A percentile compares a stretch with the other conserved stretches of the same genome.
Evolutionary conservation across 2,329 filamentous ascomycete genomes (phyloP).

Genomic region (Scedosporium minutisporum): DNA sequence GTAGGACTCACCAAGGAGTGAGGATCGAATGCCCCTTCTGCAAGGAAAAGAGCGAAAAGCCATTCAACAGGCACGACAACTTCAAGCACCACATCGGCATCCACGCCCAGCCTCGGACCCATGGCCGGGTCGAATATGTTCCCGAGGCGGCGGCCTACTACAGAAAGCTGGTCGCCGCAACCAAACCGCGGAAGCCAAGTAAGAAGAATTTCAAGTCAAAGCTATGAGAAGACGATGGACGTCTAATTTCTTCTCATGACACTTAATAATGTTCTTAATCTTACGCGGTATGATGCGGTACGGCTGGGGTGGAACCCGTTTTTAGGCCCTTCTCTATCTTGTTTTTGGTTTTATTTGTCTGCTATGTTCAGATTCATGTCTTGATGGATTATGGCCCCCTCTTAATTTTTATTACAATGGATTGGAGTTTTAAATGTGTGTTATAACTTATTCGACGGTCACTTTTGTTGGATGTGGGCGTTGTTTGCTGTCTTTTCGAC

Average conservation of each 20-base stretch:
- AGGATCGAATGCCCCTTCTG: slow-evolving; percentile 10
- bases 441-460: no score
- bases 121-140: slow-evolving; percentile 6
- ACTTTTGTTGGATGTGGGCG: no score
- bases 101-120: slow-evolving; percentile 18
- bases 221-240: neutral
- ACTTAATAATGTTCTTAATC: no score
- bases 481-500: no score
- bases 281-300: no score
- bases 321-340: neutral
- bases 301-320: neutral
- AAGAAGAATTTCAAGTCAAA: neutral
- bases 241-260: neutral
- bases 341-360: no score
- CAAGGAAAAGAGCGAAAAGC: slow-evolving; percentile 8
- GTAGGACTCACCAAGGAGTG: slow-evolving; percentile 8
- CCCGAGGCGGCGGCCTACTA: slow-evolving; percentile 1
- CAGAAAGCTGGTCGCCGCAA: neutral
- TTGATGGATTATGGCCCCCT: no score
- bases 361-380: no score
- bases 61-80: slow-evolving; percentile 28
- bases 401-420: no score
- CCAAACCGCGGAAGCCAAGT: slow-evolving; percentile 1
- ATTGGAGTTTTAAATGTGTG: no score
- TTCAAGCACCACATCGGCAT: slow-evolving; percentile 33